Evolutionary conservation across 805 yeast species (phyloP).

Genomic region (Candida rishiriensis): DNA sequence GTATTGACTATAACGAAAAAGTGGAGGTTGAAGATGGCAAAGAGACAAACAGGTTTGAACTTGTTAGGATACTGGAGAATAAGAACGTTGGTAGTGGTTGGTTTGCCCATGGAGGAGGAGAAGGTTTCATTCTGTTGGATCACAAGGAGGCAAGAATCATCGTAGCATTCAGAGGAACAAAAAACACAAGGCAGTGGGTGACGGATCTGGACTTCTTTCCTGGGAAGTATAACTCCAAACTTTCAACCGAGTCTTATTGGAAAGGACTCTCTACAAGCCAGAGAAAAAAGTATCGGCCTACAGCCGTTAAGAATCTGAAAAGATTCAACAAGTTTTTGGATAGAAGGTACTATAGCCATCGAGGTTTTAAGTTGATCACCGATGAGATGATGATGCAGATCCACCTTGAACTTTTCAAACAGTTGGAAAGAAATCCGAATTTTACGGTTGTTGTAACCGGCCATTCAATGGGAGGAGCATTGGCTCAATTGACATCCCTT

Average conservation of each 20-base stretch:
- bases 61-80: slow-evolving; percentile 9
- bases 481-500: slow-evolving; percentile 57
- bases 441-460: slow-evolving; percentile 37
- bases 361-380: slow-evolving; percentile 14
- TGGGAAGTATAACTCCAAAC: slow-evolving; percentile 5
- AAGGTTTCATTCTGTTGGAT: slow-evolving; percentile 16
- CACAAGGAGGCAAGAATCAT: slow-evolving; percentile 8
- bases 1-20: slow-evolving; percentile 9
- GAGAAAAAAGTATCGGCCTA: neutral
- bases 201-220: slow-evolving; percentile 16
- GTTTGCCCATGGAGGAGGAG: slow-evolving; percentile 19
- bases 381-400: slow-evolving; percentile 7
- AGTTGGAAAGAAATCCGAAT: slow-evolving; percentile 7
- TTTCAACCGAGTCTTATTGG: slow-evolving; percentile 6
- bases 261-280: neutral
- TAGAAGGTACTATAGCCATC: slow-evolving; percentile 12
- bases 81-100: slow-evolving; percentile 2
- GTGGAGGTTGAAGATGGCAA: neutral
- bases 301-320: slow-evolving; percentile 2
- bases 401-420: slow-evolving; percentile 11
- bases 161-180: slow-evolving; percentile 18
- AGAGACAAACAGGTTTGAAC: slow-evolving; percentile 7
- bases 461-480: slow-evolving; percentile 57
- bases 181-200: slow-evolving; percentile 14
- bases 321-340: slow-evolving; percentile 4